These are phyloP conservation scores for Colletotrichum lentis DNA, from an alignment of 2,329 filamentous ascomycete species.

Conservation along the genomic window DNA sequence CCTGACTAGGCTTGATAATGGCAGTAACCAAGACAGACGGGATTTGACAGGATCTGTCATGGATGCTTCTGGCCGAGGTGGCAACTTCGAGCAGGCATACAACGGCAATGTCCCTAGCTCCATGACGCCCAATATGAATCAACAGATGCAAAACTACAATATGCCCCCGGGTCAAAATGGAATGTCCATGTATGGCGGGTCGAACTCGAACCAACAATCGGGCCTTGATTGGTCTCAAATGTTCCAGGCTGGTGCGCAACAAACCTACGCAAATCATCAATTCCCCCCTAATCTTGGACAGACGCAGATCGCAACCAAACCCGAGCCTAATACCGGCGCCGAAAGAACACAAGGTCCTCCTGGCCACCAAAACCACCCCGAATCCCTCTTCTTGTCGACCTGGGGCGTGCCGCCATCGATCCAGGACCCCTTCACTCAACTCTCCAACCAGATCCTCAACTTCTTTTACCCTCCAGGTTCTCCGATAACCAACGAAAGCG, in stretches of 20 bases:
- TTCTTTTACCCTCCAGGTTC: slow-evolving; percentile 67
- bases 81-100: slow-evolving; percentile 62
- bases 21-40: slow-evolving; percentile 64
- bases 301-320: slow-evolving; percentile 74
- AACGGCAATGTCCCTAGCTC: slow-evolving; percentile 65
- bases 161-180: slow-evolving; percentile 70
- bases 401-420: slow-evolving; percentile 57
- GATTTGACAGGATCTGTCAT: slow-evolving; percentile 64
- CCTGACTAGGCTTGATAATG: slow-evolving; percentile 66
- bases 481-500: slow-evolving; percentile 63
- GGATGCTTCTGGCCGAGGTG: slow-evolving; percentile 54
- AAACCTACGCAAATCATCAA: slow-evolving; percentile 66
- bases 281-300: slow-evolving; percentile 73
- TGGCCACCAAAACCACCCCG: slow-evolving; percentile 49
- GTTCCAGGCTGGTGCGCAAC: slow-evolving; percentile 77
- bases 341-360: slow-evolving; percentile 58
- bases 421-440: slow-evolving; percentile 61
- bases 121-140: slow-evolving; percentile 69
- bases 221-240: slow-evolving; percentile 80
- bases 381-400: slow-evolving; percentile 59
- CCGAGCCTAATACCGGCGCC: slow-evolving; percentile 66
- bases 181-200: slow-evolving; percentile 69
- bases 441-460: slow-evolving; percentile 64
- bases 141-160: slow-evolving; percentile 70
- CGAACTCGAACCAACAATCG: slow-evolving; percentile 68